Percentiles rank a stretch among this genome's conserved stretches.
Conservation (phyloP, 169 alveolate species). For the Prorocentrum cordatum region DNA sequence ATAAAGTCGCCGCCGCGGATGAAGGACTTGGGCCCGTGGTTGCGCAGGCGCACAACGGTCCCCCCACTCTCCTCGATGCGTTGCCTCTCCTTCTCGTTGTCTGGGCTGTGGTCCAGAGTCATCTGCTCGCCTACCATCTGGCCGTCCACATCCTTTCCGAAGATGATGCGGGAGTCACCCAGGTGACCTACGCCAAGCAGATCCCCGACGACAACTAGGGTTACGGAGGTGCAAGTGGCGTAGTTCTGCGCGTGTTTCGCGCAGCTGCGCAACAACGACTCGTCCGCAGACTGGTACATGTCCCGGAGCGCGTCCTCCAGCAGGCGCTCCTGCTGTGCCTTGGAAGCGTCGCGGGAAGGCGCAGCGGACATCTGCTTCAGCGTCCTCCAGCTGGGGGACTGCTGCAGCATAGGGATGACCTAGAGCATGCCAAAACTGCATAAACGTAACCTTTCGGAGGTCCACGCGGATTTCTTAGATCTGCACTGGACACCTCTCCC, state of each 20-base stretch:
- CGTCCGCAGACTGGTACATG: constrained; percentile 75
- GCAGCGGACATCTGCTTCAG: background rate
- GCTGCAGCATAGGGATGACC: background rate
- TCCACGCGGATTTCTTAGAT: too few species aligned
- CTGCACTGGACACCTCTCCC: too few species aligned
- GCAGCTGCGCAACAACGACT: constrained; percentile 74
- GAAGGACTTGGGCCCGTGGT: constrained; percentile 79
- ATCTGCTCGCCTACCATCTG: constrained; percentile 67
- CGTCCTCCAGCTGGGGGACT: background rate
- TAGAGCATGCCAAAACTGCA: background rate
- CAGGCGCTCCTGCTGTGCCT: background rate
- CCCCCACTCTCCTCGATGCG: constrained; percentile 74
- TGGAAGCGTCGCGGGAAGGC: background rate
- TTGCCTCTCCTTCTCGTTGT: constrained; percentile 73
- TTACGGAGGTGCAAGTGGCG: constrained; percentile 79
- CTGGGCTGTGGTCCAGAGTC: constrained; percentile 79
- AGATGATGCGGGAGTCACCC: constrained; percentile 71
- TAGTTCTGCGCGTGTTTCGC: constrained; percentile 73
- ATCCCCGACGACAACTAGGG: constrained; percentile 75
- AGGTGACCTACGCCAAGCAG: constrained; percentile 77
- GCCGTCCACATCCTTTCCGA: constrained; percentile 6
- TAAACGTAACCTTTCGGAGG: too few species aligned
- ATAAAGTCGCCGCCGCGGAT: constrained; percentile 81
- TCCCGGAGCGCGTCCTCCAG: constrained; percentile 29
- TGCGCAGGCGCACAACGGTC: constrained; percentile 74